Percentiles rank a stretch among this genome's conserved stretches.
Conservation (phyloP, 345 rosid genomes). For the Aquilaria malaccensis region DNA sequence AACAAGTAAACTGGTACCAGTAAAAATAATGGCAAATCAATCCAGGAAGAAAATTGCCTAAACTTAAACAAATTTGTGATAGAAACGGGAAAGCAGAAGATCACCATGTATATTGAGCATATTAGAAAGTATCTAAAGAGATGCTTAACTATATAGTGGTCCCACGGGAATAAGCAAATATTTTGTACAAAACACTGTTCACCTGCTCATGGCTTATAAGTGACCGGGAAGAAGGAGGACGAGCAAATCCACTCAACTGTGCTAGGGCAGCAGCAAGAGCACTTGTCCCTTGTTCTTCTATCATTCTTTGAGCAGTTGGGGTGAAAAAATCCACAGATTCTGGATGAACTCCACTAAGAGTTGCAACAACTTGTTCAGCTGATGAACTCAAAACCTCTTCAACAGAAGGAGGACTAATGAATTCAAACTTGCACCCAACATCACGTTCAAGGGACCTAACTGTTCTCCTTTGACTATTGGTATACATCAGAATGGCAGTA, state of each 20-base stretch:
- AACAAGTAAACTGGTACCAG: too few relatives aligned
- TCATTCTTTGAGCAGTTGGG: conserved; percentile 70
- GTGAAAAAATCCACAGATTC: conserved; percentile 69
- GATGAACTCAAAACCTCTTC: conserved; percentile 81
- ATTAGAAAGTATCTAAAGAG: not conserved
- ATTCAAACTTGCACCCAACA: conserved; percentile 83
- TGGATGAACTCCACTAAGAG: conserved; percentile 84
- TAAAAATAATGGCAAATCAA: too few relatives aligned
- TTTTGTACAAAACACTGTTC: conserved; percentile 4
- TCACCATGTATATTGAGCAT: not conserved
- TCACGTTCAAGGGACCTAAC: conserved; percentile 89
- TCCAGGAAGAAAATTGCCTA: too few relatives aligned
- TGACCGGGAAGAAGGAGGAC: conserved; percentile 88
- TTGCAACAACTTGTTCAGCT: conserved; percentile 81
- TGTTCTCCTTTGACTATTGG: conserved; percentile 79
- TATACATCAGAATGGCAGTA: conserved; percentile 78
- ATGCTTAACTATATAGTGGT: not conserved
- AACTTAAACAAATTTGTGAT: too few relatives aligned
- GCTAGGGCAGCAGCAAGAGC: conserved; percentile 98
- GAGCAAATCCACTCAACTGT: conserved; percentile 84
- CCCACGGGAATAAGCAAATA: not conserved
- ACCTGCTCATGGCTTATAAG: conserved; percentile 95
- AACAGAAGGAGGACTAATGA: conserved; percentile 69
- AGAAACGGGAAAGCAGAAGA: not conserved
- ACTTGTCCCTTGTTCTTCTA: conserved; percentile 69